Conservation (phyloP, 2,329 filamentous ascomycete species). For the Chaetomium olivaceum region DNA sequence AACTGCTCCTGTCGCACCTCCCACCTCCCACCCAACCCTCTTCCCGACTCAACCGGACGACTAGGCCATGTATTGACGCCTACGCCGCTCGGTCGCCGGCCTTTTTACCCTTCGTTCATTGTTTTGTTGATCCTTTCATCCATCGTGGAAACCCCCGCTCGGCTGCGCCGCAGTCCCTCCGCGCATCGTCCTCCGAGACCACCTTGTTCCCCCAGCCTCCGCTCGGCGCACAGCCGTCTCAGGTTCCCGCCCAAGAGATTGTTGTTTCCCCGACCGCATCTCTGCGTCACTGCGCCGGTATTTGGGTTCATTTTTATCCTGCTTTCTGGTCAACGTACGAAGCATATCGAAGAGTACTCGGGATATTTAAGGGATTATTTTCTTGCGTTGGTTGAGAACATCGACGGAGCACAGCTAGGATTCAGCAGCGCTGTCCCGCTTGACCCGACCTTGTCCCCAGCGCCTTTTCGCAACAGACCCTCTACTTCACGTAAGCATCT, state of each 20-base stretch:
- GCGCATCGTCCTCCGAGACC: conserved; percentile 18
- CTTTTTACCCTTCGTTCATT: conserved; percentile 13
- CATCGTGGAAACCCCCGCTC: conserved; percentile 19
- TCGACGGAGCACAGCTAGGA: conserved; percentile 38
- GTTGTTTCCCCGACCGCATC: conserved; percentile 5
- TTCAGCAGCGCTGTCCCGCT: conserved; percentile 56
- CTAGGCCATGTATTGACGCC: conserved; percentile 31
- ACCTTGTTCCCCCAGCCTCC: conserved; percentile 19
- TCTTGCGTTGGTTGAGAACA: conserved; percentile 1
- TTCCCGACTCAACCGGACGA: conserved; percentile 8
- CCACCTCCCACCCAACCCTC: no score
- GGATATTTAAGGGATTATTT: conserved; percentile 12
- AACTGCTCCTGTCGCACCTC: not conserved
- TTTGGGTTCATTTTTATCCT: not conserved
- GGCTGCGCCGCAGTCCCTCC: conserved; percentile 30
- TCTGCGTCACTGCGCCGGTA: not conserved
- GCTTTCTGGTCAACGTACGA: not conserved
- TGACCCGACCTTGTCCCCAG: conserved; percentile 31
- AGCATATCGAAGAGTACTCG: conserved; percentile 1
- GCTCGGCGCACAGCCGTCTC: conserved; percentile 14
- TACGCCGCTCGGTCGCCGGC: conserved; percentile 25
- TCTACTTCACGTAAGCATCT: not conserved
- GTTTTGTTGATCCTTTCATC: conserved; percentile 21
- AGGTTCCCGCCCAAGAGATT: conserved; percentile 9
- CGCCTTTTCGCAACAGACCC: conserved; percentile 4